These are phyloP conservation scores for Thinopyrum elongatum DNA, from an alignment of 176 grass and related monocot genomes.

Conservation along the genomic window DNA sequence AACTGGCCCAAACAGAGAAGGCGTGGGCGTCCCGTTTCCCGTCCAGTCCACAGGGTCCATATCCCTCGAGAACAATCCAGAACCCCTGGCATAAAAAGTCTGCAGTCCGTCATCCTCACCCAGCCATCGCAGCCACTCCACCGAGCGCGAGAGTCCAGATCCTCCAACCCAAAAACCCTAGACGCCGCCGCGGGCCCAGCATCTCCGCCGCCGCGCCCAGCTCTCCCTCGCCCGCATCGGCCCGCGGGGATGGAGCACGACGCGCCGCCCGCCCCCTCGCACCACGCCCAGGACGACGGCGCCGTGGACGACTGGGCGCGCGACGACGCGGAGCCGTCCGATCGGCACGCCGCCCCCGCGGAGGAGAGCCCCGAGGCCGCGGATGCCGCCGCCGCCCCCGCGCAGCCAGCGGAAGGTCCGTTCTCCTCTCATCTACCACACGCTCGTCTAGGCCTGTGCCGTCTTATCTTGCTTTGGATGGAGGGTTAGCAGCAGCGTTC, in stretches of 20 bases:
- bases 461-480: too few relatives aligned
- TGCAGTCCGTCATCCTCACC: neutral
- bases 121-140: neutral
- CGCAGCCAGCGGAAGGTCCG: conserved; percentile 36
- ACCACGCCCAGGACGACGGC: conserved; percentile 16
- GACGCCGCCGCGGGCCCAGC: neutral
- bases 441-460: neutral
- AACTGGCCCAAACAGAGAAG: neutral
- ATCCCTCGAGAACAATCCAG: neutral
- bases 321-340: conserved; percentile 50
- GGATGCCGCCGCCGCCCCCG: neutral
- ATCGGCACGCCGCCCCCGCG: neutral
- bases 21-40: neutral
- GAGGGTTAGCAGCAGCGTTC: neutral
- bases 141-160: neutral
- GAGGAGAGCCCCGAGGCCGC: neutral
- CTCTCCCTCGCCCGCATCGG: neutral
- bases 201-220: neutral
- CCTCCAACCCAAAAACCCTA: conserved; percentile 29
- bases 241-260: conserved; percentile 36
- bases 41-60: neutral
- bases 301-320: conserved; percentile 59
- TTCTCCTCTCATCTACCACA: neutral
- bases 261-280: neutral
- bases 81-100: neutral